Evolutionary conservation across 441 rosid species (phyloP).

Genomic region (Theobroma grandiflorum): DNA sequence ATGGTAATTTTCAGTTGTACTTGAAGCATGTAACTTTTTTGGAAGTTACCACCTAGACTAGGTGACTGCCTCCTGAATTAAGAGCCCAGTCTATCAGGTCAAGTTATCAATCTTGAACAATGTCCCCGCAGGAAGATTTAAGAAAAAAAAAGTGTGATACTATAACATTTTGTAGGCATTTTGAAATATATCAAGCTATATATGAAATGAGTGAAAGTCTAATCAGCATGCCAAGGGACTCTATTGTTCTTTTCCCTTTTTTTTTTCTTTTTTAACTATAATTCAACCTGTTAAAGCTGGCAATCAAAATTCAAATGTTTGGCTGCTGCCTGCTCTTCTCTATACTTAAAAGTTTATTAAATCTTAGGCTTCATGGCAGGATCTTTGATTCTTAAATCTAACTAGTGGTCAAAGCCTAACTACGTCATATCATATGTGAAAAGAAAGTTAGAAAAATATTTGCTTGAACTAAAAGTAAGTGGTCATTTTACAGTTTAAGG

Average conservation of each 20-base stretch:
- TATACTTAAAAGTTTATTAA: neutral
- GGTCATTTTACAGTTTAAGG: neutral
- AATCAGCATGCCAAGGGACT: slow-evolving; percentile 5
- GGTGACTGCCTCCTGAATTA: slow-evolving; percentile 2
- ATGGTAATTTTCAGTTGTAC: neutral
- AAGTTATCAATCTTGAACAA: slow-evolving; percentile 1
- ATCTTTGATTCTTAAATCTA: neutral
- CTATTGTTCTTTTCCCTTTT: neutral
- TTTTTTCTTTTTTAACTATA: neutral
- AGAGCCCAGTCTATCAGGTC: neutral
- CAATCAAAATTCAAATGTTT: neutral
- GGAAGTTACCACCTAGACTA: neutral
- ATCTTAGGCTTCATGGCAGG: neutral
- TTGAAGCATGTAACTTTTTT: no score
- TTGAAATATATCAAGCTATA: neutral
- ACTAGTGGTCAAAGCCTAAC: neutral
- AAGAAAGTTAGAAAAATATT: neutral
- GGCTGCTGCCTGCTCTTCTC: neutral
- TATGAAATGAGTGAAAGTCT: neutral
- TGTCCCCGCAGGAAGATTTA: neutral
- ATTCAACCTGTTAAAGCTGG: slow-evolving; percentile 9
- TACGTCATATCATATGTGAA: neutral
- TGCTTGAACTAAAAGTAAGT: slow-evolving; percentile 1
- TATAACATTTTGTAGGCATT: slow-evolving; percentile 1
- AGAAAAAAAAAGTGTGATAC: neutral